Conservation (phyloP, 768 basidiomycete genomes). For the Cystofilobasidium capitatum region DNA sequence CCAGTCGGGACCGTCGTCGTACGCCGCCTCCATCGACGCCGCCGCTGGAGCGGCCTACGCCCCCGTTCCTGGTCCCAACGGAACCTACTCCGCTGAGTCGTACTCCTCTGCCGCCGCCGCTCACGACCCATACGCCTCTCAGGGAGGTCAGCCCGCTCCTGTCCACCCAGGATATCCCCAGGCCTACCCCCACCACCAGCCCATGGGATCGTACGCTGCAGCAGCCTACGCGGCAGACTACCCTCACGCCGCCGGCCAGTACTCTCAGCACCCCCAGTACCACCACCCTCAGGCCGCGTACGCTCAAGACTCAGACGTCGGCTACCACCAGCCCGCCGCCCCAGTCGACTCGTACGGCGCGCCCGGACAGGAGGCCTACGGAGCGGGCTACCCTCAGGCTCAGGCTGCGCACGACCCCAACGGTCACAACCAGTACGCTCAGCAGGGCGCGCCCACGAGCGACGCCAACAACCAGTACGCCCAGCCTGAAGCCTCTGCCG, state of each 20-base stretch:
- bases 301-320: not conserved
- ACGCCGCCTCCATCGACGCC: not conserved
- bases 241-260: too few species aligned
- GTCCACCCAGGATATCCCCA: not conserved
- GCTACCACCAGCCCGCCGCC: not conserved
- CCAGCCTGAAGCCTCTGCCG: too few species aligned
- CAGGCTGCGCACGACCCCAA: too few species aligned
- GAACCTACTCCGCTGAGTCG: not conserved
- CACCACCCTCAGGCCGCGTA: not conserved
- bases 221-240: not conserved
- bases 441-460: too few species aligned
- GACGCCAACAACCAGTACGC: too few species aligned
- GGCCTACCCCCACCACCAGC: not conserved
- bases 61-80: not conserved
- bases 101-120: not conserved
- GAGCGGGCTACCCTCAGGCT: too few species aligned
- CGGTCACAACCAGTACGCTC: too few species aligned
- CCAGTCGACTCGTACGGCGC: not conserved
- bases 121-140: slow-evolving; percentile 2
- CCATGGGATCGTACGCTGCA: not conserved
- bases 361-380: not conserved
- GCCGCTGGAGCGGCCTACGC: not conserved
- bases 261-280: not conserved
- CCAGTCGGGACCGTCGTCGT: too few species aligned
- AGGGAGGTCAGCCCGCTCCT: too few species aligned